These are phyloP conservation scores for Hyaloperonospora arabidopsidis DNA, from an alignment of 352 stramenopile genomes.

Conservation along the genomic window DNA sequence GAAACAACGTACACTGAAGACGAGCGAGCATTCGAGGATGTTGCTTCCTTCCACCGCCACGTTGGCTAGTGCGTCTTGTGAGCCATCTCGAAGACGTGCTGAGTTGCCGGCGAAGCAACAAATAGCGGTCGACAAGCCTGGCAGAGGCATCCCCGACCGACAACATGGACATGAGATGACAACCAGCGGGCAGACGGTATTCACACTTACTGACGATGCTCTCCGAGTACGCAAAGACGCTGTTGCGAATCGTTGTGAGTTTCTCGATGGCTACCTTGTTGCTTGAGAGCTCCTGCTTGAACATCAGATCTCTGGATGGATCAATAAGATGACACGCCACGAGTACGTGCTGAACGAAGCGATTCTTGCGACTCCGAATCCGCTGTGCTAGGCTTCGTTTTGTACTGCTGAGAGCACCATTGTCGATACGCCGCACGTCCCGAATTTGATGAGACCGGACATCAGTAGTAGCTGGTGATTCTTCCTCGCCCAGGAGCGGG, in stretches of 20 bases:
- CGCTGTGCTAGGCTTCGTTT: conserved; percentile 23
- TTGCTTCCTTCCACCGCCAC: conserved; percentile 12
- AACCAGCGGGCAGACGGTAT: neutral
- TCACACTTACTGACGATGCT: conserved; percentile 41
- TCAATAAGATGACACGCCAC: conserved; percentile 43
- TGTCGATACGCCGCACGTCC: conserved; percentile 25
- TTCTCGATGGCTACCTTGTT: conserved; percentile 37
- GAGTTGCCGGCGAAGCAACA: conserved; percentile 23
- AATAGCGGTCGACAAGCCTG: conserved; percentile 32
- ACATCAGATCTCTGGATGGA: conserved; percentile 44
- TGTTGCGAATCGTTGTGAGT: conserved; percentile 31
- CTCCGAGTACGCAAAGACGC: conserved; percentile 37
- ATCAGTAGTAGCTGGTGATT: neutral
- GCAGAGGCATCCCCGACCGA: neutral
- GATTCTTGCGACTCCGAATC: conserved; percentile 50
- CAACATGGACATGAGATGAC: conserved; percentile 1
- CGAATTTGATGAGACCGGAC: conserved; percentile 12
- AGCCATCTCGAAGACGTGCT: conserved; percentile 12
- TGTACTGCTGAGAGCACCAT: conserved; percentile 5
- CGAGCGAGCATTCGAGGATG: conserved; percentile 19
- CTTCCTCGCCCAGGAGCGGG: conserved; percentile 19
- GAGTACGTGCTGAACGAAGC: conserved; percentile 52
- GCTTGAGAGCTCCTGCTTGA: conserved; percentile 37
- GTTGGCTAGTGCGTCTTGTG: conserved; percentile 4
- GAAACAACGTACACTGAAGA: conserved; percentile 20